A percentile compares a stretch with the other conserved stretches of the same genome.
phyloP scores from a whole-genome alignment of 371 early-diverging fungal species.

The Mortierella sp. region DNA sequence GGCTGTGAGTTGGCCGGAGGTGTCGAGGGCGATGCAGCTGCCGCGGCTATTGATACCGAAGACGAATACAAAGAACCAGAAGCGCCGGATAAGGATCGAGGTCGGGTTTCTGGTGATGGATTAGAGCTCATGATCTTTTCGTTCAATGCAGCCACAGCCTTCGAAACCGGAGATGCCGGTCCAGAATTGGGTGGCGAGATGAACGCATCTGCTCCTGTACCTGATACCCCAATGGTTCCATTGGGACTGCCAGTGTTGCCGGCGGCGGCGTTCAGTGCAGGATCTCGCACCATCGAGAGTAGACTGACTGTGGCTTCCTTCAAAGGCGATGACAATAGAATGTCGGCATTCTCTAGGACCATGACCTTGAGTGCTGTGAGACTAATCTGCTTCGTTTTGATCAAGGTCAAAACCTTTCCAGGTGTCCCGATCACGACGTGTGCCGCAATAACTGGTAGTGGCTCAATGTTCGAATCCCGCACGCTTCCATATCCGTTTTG shows the following conservation, averaged over 20 bases:
- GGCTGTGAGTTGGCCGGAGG: conserved; percentile 14
- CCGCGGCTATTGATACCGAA: background rate
- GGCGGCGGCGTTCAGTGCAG: background rate
- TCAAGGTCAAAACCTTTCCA: conserved; percentile 32
- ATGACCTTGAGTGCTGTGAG: conserved; percentile 37
- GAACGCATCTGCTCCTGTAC: conserved; percentile 4
- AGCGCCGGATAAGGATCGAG: conserved; percentile 23
- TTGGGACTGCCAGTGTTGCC: background rate
- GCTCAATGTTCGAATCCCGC: conserved; percentile 3
- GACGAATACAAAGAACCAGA: background rate
- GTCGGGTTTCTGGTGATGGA: conserved; percentile 13
- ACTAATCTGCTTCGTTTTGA: conserved; percentile 41
- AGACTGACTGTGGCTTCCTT: conserved; percentile 48
- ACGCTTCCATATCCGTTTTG: conserved; percentile 4
- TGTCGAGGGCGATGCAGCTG: background rate
- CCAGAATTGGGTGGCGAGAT: conserved; percentile 46
- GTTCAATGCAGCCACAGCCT: conserved; percentile 49
- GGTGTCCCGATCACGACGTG: conserved; percentile 52
- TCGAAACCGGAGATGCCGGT: conserved; percentile 50
- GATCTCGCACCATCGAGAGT: conserved; percentile 44
- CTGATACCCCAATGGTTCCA: background rate
- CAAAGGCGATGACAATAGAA: conserved; percentile 36
- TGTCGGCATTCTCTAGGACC: conserved; percentile 50
- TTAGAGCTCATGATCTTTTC: conserved; percentile 15
- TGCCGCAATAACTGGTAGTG: conserved; percentile 35